A percentile compares a stretch with the other conserved stretches of the same genome.
Conservation (phyloP, 306 rosid species). For the Ormosia semicastrata region DNA sequence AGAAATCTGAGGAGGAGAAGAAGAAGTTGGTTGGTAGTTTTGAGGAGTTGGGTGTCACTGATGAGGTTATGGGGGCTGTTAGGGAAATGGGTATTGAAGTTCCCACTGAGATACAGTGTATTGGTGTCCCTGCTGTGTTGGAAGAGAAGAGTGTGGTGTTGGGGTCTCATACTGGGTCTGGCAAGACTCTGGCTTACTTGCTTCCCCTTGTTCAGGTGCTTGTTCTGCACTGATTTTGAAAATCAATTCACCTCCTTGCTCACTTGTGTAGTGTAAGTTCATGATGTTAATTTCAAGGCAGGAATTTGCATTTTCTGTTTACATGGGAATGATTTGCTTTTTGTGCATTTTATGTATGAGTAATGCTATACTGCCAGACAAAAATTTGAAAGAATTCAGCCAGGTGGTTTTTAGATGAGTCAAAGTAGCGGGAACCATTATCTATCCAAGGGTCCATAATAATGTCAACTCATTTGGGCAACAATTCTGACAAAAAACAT, state of each 20-base stretch:
- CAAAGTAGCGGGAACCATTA: too few species aligned
- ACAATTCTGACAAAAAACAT: too few species aligned
- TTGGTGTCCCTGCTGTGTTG: slow-evolving; percentile 85
- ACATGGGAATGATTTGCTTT: not conserved
- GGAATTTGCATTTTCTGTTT: slow-evolving; percentile 1
- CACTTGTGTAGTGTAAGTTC: not conserved
- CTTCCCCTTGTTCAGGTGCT: slow-evolving; percentile 91
- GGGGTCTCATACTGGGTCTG: slow-evolving; percentile 98
- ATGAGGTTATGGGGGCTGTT: slow-evolving; percentile 74
- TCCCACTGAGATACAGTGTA: slow-evolving; percentile 91
- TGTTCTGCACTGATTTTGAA: not conserved
- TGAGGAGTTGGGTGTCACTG: slow-evolving; percentile 68
- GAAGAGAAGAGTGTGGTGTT: slow-evolving; percentile 80
- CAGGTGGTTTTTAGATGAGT: too few species aligned
- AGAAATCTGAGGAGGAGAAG: slow-evolving; percentile 31
- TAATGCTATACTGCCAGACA: too few species aligned
- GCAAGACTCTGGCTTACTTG: slow-evolving; percentile 91
- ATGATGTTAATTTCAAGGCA: not conserved
- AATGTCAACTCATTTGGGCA: too few species aligned
- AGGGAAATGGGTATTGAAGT: slow-evolving; percentile 74
- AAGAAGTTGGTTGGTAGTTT: slow-evolving; percentile 54
- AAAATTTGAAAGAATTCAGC: too few species aligned
- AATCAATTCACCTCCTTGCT: not conserved
- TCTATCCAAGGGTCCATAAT: too few species aligned
- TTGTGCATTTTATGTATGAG: not conserved